Conservation (phyloP, 169 alveolate species). For the Eimeria acervulina region DNA sequence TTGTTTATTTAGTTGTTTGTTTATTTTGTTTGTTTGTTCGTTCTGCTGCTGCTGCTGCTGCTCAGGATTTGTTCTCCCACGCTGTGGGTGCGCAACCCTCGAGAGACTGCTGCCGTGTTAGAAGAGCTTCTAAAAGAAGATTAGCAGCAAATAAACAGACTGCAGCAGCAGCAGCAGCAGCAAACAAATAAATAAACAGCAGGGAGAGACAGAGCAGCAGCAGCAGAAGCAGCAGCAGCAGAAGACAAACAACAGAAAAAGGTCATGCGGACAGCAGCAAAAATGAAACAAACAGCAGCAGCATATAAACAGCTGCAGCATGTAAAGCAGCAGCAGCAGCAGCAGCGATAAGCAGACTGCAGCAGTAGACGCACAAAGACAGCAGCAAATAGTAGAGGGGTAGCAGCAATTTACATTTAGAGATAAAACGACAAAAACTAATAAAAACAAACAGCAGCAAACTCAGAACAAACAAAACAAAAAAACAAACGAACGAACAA, state of each 20-base stretch:
- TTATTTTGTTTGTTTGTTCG: too few species aligned
- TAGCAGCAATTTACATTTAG: not conserved
- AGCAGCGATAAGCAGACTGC: too few species aligned
- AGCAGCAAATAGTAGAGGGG: not conserved
- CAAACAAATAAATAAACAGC: not conserved
- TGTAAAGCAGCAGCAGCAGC: not conserved
- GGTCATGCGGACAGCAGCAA: too few species aligned
- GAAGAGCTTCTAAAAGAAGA: slow-evolving; percentile 23
- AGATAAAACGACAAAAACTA: too few species aligned
- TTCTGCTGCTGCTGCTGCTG: too few species aligned
- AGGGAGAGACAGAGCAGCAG: too few species aligned
- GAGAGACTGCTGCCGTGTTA: slow-evolving; percentile 84
- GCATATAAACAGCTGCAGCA: not conserved
- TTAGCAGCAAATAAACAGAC: not conserved
- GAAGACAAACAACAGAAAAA: too few species aligned
- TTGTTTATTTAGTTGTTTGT: too few species aligned
- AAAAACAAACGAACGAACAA: too few species aligned
- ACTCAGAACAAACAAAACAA: not conserved
- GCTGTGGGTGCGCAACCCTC: slow-evolving; percentile 85
- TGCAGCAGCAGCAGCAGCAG: not conserved
- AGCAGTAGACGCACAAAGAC: too few species aligned
- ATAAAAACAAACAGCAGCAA: not conserved
- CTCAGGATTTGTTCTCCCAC: slow-evolving; percentile 85
- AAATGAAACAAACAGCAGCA: not conserved
- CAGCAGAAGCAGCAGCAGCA: not conserved